Conservation (phyloP, 805 yeast species). For the Kluyveromyces aestuarii region DNA sequence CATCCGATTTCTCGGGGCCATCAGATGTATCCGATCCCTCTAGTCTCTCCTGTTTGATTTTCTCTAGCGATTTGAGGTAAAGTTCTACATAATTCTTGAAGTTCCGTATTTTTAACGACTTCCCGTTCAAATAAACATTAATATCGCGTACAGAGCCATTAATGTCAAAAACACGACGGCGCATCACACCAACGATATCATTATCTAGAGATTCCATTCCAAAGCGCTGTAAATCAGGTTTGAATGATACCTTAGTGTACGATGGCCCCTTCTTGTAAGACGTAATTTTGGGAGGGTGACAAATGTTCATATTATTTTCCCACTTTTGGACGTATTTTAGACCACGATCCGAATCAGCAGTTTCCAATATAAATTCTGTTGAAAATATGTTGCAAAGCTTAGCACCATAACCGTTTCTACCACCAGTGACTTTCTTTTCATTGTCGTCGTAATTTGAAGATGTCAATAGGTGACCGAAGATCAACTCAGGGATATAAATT, state of each 20-base stretch:
- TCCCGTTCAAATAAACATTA: conserved; percentile 68
- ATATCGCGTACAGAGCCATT: conserved; percentile 89
- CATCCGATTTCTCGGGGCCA: conserved; percentile 30
- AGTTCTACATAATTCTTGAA: conserved; percentile 86
- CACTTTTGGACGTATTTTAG: conserved; percentile 72
- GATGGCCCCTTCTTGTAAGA: conserved; percentile 47
- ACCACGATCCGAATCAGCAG: conserved; percentile 64
- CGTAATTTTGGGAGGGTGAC: conserved; percentile 66
- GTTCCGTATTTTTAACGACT: conserved; percentile 54
- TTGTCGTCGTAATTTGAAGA: conserved; percentile 95
- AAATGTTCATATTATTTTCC: conserved; percentile 76
- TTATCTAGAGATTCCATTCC: conserved; percentile 78
- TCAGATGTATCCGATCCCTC: conserved; percentile 21
- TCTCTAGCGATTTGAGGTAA: conserved; percentile 70
- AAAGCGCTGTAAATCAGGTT: conserved; percentile 79
- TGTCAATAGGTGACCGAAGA: conserved; percentile 89
- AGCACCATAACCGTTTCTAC: conserved; percentile 98
- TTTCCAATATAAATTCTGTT: conserved; percentile 75
- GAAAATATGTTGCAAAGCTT: conserved; percentile 94
- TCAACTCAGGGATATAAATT: conserved; percentile 90
- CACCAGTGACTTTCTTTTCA: conserved; percentile 94
- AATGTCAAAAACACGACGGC: conserved; percentile 90
- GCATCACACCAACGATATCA: conserved; percentile 74
- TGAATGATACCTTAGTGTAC: conserved; percentile 78
- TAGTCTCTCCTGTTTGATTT: conserved; percentile 18